Evolutionary conservation across 192 early-diverging fungal genomes (phyloP), one percentile per base, ranked within the genome.

Genomic region (Geranomyces variabilis): DNA sequence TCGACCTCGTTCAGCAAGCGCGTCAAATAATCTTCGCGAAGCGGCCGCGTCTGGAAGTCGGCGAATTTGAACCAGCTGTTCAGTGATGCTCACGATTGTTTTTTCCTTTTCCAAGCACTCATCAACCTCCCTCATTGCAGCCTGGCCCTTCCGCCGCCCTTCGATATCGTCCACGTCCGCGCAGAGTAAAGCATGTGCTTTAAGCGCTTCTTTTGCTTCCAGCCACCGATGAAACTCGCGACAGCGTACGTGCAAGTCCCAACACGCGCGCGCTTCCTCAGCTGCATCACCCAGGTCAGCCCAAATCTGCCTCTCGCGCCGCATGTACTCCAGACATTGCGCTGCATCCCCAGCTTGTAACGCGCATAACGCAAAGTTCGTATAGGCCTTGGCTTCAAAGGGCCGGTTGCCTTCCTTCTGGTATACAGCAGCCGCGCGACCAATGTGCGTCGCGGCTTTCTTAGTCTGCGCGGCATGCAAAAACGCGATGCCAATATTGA

Each of bases 401-500:
- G 62, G 29, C 33, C 22, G n/a, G 33, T 66, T 58, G 4, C 53
- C 64, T 13, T 66, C 28, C 15, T 44, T 66, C 13, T 34, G 28
- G 43, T 66, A 73, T n/a, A 60, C 30, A 8, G 29, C 56, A 7
- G 58, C 19, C 9, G 67, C 67, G 33, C 30, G 21, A 0, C 15
- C 28, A 7, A 69, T 44, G 49, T 55, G 53, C 12, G 55, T 22
- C 17, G 66, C 14, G 13, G 71, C 71, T 15, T 44, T 51, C 61
- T 63, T 34, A 21, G 28, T 22, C 17, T 68, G 22, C 5, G 19
- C 22, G 14, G 13, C 28, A 43, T 75, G 59, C 13, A 31, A 53
- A n/a, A 51, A 56, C 15, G 62, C 56, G 43, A 75, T 75, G 43
- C 67, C 74, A 22, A 75, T 51, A 34, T 75, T 75, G 30, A 75